These are phyloP conservation scores for Solanum aculeatissimum DNA, from an alignment of 305 asterid species.

Conservation along the genomic window DNA sequence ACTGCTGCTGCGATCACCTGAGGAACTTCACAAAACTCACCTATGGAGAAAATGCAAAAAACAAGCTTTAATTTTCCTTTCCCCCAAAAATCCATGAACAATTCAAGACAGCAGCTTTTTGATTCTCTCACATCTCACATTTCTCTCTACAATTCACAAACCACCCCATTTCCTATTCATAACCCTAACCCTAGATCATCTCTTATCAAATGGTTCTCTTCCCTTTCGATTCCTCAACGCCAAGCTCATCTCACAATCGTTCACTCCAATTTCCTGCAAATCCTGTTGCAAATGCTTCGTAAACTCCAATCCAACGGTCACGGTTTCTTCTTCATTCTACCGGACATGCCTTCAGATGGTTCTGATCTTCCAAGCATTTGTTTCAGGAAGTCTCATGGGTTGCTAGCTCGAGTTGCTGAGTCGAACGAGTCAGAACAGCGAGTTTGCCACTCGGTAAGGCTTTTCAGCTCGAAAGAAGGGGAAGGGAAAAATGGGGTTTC, in stretches of 20 bases:
- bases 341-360: conserved; percentile 52
- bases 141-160: conserved; percentile 47
- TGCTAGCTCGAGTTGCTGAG: conserved; percentile 39
- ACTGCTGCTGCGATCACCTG: not conserved
- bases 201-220: conserved; percentile 73
- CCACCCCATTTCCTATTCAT: not conserved
- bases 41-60: not conserved
- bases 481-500: conserved; percentile 17
- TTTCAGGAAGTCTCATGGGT: conserved; percentile 62
- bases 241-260: conserved; percentile 63
- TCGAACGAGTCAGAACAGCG: conserved; percentile 29
- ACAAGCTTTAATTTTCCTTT: conserved; percentile 1
- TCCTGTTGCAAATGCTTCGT: conserved; percentile 58
- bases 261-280: conserved; percentile 39
- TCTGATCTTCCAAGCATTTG: conserved; percentile 61
- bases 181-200: conserved; percentile 36
- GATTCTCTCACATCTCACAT: conserved; percentile 67
- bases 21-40: not conserved
- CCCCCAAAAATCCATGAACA: conserved; percentile 16
- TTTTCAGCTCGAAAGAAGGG: conserved; percentile 72
- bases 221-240: conserved; percentile 75
- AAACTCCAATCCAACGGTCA: conserved; percentile 41
- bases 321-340: conserved; percentile 66
- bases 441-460: conserved; percentile 39
- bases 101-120: conserved; percentile 37